phyloP scores from a whole-genome alignment of 257 asterid genomes.

The Primulina eburnea region DNA sequence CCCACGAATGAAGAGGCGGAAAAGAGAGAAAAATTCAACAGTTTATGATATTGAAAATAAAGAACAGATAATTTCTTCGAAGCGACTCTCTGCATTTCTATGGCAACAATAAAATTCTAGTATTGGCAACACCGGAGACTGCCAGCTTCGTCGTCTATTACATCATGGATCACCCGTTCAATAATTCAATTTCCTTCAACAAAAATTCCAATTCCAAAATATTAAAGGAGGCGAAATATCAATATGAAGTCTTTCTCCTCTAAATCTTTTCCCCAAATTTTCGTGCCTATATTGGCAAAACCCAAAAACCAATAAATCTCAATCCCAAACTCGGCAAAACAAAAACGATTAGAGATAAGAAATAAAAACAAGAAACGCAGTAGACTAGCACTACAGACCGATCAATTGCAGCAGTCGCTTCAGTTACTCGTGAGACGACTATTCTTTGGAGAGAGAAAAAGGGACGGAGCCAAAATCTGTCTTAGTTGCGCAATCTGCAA shows the following conservation, averaged over 20 bases:
- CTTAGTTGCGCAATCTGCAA: not conserved
- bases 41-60: conserved; percentile 27
- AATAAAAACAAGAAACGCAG: too few species aligned
- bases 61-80: conserved; percentile 4
- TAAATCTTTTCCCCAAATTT: not conserved
- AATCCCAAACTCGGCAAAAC: not conserved
- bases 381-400: not conserved
- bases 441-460: too few species aligned
- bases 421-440: not conserved
- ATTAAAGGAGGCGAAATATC: not conserved
- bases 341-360: too few species aligned
- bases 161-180: not conserved
- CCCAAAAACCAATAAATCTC: not conserved
- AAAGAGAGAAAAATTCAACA: conserved; percentile 28
- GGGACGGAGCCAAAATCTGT: not conserved
- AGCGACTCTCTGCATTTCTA: not conserved
- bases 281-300: not conserved
- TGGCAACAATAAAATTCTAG: not conserved
- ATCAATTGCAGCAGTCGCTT: not conserved
- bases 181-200: not conserved
- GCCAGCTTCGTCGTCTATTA: not conserved
- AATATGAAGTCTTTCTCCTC: not conserved
- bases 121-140: not conserved
- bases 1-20: conserved; percentile 38
- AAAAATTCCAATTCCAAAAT: not conserved